A percentile compares a stretch with the other conserved stretches of the same genome.
These are phyloP conservation scores for Colletotrichum acutatum DNA, from an alignment of 2,329 filamentous ascomycete genomes.

Conservation along the genomic window DNA sequence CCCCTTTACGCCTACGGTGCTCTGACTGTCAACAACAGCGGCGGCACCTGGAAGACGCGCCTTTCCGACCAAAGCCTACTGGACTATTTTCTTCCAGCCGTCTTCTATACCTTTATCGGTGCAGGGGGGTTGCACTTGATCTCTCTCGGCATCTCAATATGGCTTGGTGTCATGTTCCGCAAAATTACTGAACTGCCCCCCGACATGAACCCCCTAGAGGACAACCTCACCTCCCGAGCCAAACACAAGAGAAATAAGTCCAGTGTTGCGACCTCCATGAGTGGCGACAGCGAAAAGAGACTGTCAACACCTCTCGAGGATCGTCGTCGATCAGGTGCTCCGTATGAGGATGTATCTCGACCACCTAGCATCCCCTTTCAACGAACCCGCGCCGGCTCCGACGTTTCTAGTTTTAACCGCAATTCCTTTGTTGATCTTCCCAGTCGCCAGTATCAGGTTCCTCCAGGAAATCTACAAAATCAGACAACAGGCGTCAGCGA, in stretches of 20 bases:
- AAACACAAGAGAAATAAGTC: constrained; percentile 81
- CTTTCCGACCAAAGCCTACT: constrained; percentile 67
- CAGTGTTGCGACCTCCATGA: constrained; percentile 60
- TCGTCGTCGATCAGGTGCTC: constrained; percentile 54
- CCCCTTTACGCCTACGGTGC: constrained; percentile 68
- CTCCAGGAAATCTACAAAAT: constrained; percentile 54
- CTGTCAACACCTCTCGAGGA: constrained; percentile 58
- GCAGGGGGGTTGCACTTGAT: constrained; percentile 76
- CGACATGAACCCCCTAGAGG: constrained; percentile 94
- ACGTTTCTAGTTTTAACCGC: constrained; percentile 63
- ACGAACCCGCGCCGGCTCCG: constrained; percentile 77
- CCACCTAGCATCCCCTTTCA: constrained; percentile 78
- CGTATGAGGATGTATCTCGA: constrained; percentile 57
- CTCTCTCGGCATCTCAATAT: constrained; percentile 77
- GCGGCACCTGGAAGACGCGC: constrained; percentile 73
- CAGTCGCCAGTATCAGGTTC: constrained; percentile 65
- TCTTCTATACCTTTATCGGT: constrained; percentile 75
- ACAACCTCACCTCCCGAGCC: constrained; percentile 79
- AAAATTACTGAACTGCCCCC: constrained; percentile 86
- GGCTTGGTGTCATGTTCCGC: constrained; percentile 81
- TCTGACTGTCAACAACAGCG: constrained; percentile 56
- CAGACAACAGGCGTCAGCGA: constrained; percentile 56
- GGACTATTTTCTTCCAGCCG: constrained; percentile 70
- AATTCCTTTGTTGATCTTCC: constrained; percentile 67
- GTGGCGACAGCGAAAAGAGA: constrained; percentile 67